Conservation (phyloP, 192 early-diverging fungal genomes). For the Coemansia sp. region DNA sequence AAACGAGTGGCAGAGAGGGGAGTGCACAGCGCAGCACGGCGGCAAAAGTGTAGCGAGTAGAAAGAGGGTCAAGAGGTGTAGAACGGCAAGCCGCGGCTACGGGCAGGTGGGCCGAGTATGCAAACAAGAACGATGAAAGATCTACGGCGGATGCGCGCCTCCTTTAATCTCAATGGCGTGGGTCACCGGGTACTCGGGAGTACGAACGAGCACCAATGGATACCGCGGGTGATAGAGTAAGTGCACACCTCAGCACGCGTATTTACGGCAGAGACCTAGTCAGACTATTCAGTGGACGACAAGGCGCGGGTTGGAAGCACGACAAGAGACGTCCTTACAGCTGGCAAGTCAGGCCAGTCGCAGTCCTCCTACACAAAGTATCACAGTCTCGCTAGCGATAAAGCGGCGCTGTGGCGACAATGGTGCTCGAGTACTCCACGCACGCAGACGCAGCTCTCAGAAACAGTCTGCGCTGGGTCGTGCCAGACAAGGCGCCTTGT, state of each 20-base stretch:
- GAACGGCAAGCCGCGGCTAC: neutral
- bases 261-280: too few relatives aligned
- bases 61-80: neutral
- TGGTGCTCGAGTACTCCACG: neutral
- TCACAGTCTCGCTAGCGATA: too few relatives aligned
- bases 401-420: too few relatives aligned
- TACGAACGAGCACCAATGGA: neutral
- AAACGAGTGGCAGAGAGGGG: slow-evolving; percentile 3
- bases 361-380: too few relatives aligned
- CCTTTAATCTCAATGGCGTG: neutral
- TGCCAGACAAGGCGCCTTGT: neutral
- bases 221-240: neutral
- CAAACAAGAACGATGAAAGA: neutral
- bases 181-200: neutral
- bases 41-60: neutral
- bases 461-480: neutral
- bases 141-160: slow-evolving; percentile 8
- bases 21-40: neutral
- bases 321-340: too few relatives aligned
- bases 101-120: neutral
- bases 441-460: neutral
- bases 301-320: too few relatives aligned
- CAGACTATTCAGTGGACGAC: too few relatives aligned
- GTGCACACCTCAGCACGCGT: too few relatives aligned
- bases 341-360: too few relatives aligned